Percentiles rank a stretch among this genome's conserved stretches.
Conservation (phyloP, 140 eudicot species). For the Erigeron philadelphicus region DNA sequence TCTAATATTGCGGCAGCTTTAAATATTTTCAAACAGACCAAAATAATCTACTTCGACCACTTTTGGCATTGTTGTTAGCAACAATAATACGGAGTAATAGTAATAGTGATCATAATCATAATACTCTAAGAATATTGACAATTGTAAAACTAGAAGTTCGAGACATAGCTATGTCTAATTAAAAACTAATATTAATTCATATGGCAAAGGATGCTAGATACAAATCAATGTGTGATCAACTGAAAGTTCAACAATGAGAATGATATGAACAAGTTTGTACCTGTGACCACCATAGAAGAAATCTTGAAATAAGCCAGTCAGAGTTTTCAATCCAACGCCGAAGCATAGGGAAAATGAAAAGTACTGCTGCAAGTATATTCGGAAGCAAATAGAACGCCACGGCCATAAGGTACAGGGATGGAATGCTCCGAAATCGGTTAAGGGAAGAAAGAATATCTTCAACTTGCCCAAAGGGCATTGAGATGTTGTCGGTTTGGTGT, state of each 20-base stretch:
- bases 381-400: conserved; percentile 84
- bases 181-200: conserved; percentile 6
- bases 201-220: conserved; percentile 18
- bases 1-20: conserved; percentile 2
- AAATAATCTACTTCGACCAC: not conserved
- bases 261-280: conserved; percentile 37
- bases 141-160: conserved; percentile 14
- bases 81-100: not conserved
- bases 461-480: conserved; percentile 38
- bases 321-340: conserved; percentile 98
- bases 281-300: conserved; percentile 99
- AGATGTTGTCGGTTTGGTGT: conserved; percentile 40
- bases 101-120: not conserved
- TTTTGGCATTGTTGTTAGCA: not conserved
- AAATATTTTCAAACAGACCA: not conserved
- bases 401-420: conserved; percentile 70
- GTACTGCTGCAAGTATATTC: conserved; percentile 58
- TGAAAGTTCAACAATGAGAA: not conserved
- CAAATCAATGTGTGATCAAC: conserved; percentile 9
- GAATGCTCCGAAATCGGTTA: conserved; percentile 61
- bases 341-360: conserved; percentile 90
- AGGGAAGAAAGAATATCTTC: conserved; percentile 49
- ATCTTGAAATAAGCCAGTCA: conserved; percentile 78
- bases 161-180: not conserved
- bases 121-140: not conserved